A percentile compares a stretch with the other conserved stretches of the same genome.
phyloP scores from a whole-genome alignment of 371 early-diverging fungal genomes.

The Thermomucor indicae-seudaticae region DNA sequence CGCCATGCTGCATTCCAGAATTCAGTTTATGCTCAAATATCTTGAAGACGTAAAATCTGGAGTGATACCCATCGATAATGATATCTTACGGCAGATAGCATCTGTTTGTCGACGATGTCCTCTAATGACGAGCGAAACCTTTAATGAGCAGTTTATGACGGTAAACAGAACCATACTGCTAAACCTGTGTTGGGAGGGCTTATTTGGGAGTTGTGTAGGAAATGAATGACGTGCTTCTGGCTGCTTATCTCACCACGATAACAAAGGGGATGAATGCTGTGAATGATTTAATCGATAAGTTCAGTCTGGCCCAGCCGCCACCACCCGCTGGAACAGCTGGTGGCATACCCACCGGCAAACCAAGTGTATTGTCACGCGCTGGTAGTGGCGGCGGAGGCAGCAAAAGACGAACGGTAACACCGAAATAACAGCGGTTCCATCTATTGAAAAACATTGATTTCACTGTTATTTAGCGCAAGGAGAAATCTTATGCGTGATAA shows the following conservation, averaged over 20 bases:
- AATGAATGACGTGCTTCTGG: conserved; percentile 77
- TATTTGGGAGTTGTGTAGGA: conserved; percentile 43
- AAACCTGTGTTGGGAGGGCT: background rate
- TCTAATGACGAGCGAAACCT: conserved; percentile 62
- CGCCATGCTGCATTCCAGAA: conserved; percentile 74
- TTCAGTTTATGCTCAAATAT: conserved; percentile 67
- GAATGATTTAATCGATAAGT: conserved; percentile 58
- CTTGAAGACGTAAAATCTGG: conserved; percentile 66
- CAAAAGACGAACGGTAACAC: background rate
- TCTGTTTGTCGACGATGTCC: conserved; percentile 72
- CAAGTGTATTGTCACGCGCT: conserved; percentile 2
- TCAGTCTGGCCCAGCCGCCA: conserved; percentile 32
- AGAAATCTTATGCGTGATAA: no score
- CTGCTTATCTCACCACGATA: conserved; percentile 70
- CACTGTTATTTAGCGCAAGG: no score
- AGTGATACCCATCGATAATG: conserved; percentile 65
- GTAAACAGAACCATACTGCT: conserved; percentile 50
- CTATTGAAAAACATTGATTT: no score
- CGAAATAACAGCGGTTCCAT: no score
- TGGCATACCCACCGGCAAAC: background rate
- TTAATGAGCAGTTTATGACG: conserved; percentile 66
- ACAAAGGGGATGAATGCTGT: conserved; percentile 74
- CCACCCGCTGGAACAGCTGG: conserved; percentile 5
- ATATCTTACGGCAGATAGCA: conserved; percentile 73
- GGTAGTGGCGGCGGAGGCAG: conserved; percentile 4